phyloP scores from a whole-genome alignment of 768 basidiomycete species.

The Termitomyces sp. region DNA sequence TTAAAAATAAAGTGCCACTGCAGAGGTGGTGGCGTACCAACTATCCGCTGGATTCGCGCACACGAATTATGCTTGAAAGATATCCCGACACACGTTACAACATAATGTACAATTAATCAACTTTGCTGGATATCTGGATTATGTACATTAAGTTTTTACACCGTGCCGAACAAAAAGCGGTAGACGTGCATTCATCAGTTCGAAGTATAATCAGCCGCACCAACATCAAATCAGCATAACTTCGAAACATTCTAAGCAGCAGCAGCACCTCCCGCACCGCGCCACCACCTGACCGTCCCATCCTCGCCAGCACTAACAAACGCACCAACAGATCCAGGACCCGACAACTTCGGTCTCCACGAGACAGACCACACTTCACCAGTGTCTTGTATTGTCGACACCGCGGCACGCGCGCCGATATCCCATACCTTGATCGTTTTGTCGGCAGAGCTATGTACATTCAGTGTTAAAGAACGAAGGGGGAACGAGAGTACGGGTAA shows the following conservation, averaged over 20 bases:
- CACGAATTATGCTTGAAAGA: too few relatives aligned
- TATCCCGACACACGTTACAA: too few relatives aligned
- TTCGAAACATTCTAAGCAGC: background rate
- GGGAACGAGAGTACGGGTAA: background rate
- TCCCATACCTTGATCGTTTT: slow-evolving; percentile 89
- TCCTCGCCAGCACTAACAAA: slow-evolving; percentile 79
- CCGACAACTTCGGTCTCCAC: slow-evolving; percentile 67
- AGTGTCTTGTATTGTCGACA: slow-evolving; percentile 74
- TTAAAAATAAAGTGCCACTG: too few relatives aligned
- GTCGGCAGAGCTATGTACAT: slow-evolving; percentile 76
- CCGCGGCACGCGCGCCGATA: slow-evolving; percentile 64
- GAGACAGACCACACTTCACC: slow-evolving; percentile 85
- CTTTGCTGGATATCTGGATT: too few relatives aligned
- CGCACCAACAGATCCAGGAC: slow-evolving; percentile 52
- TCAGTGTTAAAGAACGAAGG: too few relatives aligned
- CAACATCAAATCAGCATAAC: background rate
- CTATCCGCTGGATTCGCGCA: too few relatives aligned
- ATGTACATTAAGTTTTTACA: too few relatives aligned
- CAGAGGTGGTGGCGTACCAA: too few relatives aligned
- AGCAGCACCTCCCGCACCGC: slow-evolving; percentile 50
- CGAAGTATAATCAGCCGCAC: background rate
- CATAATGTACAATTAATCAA: too few relatives aligned
- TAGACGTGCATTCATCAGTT: too few relatives aligned
- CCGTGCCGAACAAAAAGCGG: too few relatives aligned
- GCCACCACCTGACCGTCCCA: slow-evolving; percentile 74